Evolutionary conservation across 2,329 filamentous ascomycete genomes (phyloP).

Genomic region (Zelopaecilomyces penicillatus): DNA sequence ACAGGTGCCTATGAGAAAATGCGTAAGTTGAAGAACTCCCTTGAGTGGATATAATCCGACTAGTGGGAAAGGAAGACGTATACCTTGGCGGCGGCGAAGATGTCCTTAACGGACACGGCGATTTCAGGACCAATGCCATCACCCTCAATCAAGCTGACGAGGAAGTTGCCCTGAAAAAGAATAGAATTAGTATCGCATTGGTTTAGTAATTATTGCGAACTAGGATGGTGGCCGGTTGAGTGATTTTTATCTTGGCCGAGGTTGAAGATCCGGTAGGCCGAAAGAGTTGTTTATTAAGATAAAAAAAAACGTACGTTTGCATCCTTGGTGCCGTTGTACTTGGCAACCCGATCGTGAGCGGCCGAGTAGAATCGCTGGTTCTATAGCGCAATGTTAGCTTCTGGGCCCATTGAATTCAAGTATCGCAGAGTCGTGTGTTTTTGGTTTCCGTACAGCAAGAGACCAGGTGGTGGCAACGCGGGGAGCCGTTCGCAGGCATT

Average conservation of each 20-base stretch:
- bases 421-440: constrained; percentile 8
- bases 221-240: constrained; percentile 22
- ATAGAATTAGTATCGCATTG: constrained; percentile 17
- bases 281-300: constrained; percentile 7
- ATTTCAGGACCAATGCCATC: constrained; percentile 99
- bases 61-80: too few species aligned
- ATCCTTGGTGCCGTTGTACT: constrained; percentile 88
- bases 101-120: constrained; percentile 95
- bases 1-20: constrained; percentile 60
- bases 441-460: constrained; percentile 22
- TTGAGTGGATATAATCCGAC: too few species aligned
- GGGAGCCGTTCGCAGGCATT: constrained; percentile 65
- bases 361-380: constrained; percentile 57
- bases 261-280: constrained; percentile 8
- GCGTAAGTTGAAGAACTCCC: too few species aligned
- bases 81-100: constrained; percentile 92
- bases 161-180: constrained; percentile 71
- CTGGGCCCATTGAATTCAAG: background rate
- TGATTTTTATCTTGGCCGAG: constrained; percentile 29
- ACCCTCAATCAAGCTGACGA: constrained; percentile 95
- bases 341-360: constrained; percentile 66
- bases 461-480: constrained; percentile 40
- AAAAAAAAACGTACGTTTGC: constrained; percentile 59
- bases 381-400: constrained; percentile 21
- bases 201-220: background rate